Evolutionary conservation across 1,284 basidiomycete genomes (phyloP), one percentile per base, ranked within the genome.

Genomic region (Sanghuangporus baumii): DNA sequence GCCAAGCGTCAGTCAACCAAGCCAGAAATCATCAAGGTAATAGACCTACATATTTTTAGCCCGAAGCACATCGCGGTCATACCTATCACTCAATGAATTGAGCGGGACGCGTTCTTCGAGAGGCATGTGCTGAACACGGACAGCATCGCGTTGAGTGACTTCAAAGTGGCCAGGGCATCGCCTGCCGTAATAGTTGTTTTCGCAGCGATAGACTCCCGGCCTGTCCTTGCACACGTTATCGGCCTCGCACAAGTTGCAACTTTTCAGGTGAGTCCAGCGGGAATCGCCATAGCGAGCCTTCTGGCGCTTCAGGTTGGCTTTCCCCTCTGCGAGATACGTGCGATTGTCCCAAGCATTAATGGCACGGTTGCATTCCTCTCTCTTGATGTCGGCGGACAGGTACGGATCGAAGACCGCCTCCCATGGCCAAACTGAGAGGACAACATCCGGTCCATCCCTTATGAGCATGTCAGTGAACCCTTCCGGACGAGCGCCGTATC

Each of bases 61-160:
- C 14, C 31, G 20, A 4, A 31, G 16, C 16, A 8, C 34, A 7
- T 59, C 57, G 34, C 36, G 31, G 43, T 61, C 60, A 37, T 61
- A 61, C 6, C 51, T n/a, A n/a, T 61, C 60, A 43, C 52, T 36
- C 6, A 55, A 34, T 11, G 9, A 23, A 3, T 20, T 26, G 41
- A 43, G 56, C 8, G 26, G 60, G 8, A 55, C 54, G n/a, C 51
- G 60, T 31, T 55, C 12, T n/a, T 47, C 52, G 8, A n/a, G 31
- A 31, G 38, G 60, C 52, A 56, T 47, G 23, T 47, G 55, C 20
- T 34, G 38, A 7, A 37, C 20, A 14, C 43, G 34, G 23, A 14
- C 38, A n/a, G 60, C 60, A 48, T 61, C 60, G 12, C 52, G 51
- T 48, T 12, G 14, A 11, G 52, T 55, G 7, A 61, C 60, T 7